phyloP scores from a whole-genome alignment of 2,329 filamentous ascomycete species.

The Meredithiella fracta region DNA sequence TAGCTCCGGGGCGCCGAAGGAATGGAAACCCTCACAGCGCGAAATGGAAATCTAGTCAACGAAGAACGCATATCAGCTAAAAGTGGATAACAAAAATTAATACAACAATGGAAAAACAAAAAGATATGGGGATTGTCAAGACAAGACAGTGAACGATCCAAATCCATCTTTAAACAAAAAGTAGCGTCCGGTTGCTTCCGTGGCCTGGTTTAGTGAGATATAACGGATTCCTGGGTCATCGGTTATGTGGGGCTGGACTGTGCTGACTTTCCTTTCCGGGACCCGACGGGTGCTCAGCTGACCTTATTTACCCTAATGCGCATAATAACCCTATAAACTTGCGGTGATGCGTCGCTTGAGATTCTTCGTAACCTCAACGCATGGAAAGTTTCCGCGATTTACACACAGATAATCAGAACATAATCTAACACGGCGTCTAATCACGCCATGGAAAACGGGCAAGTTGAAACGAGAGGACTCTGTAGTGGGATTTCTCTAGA shows the following conservation, averaged over 20 bases:
- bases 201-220: background rate
- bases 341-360: background rate
- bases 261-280: background rate
- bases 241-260: background rate
- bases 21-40: background rate
- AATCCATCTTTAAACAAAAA: background rate
- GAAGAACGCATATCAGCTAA: background rate
- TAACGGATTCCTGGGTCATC: background rate
- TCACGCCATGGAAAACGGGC: too few species aligned
- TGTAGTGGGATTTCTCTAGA: too few species aligned
- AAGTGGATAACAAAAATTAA: background rate
- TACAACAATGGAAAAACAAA: background rate
- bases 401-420: background rate
- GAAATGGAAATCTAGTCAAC: background rate
- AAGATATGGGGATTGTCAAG: background rate
- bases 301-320: background rate
- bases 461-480: too few species aligned
- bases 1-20: background rate
- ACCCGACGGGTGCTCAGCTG: background rate
- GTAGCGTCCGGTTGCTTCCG: background rate
- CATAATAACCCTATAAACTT: background rate
- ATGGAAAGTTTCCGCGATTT: constrained; percentile 1
- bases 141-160: background rate
- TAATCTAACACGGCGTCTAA: too few species aligned
- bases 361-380: background rate